A percentile compares a stretch with the other conserved stretches of the same genome.
Evolutionary conservation across 495 filamentous ascomycete genomes (phyloP).

Genomic region (Lasiosphaeris hirsuta): DNA sequence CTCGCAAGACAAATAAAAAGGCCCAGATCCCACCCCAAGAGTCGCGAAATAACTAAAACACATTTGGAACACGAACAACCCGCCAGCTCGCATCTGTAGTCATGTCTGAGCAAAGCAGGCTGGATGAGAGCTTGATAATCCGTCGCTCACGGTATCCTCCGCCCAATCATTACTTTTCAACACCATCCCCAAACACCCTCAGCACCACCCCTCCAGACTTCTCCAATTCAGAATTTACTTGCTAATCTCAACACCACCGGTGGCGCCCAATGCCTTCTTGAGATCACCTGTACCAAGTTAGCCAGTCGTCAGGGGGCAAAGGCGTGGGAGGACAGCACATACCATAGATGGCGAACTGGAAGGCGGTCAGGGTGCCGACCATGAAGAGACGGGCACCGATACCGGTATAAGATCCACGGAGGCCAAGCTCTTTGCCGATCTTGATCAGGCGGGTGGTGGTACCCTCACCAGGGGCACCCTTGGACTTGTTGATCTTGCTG

Average conservation of each 20-base stretch:
- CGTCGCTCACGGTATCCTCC: neutral
- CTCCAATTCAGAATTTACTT: constrained; percentile 33
- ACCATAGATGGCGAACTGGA: constrained; percentile 97
- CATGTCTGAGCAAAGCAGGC: no score
- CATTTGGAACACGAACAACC: constrained; percentile 8
- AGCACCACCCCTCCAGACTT: neutral
- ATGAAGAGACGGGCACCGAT: constrained; percentile 93
- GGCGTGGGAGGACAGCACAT: constrained; percentile 2
- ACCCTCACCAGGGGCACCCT: constrained; percentile 90
- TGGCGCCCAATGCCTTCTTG: constrained; percentile 55
- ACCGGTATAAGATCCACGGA: constrained; percentile 84
- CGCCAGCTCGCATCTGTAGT: no score
- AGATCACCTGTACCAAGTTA: constrained; percentile 24
- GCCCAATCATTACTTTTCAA: constrained; percentile 4
- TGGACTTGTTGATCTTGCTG: constrained; percentile 99
- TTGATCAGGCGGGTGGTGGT: constrained; percentile 89
- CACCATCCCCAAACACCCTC: neutral
- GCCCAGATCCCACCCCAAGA: constrained; percentile 22
- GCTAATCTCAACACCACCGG: constrained; percentile 74
- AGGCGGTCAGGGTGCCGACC: constrained; percentile 74
- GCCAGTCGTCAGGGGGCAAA: neutral
- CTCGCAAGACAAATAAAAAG: constrained; percentile 22
- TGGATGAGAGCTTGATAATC: no score
- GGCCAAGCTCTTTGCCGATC: constrained; percentile 91
- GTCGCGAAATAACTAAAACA: constrained; percentile 12